Base-by-base conservation (phyloP, 1,139 yeast species). In the Hansenula anomala region DNA sequence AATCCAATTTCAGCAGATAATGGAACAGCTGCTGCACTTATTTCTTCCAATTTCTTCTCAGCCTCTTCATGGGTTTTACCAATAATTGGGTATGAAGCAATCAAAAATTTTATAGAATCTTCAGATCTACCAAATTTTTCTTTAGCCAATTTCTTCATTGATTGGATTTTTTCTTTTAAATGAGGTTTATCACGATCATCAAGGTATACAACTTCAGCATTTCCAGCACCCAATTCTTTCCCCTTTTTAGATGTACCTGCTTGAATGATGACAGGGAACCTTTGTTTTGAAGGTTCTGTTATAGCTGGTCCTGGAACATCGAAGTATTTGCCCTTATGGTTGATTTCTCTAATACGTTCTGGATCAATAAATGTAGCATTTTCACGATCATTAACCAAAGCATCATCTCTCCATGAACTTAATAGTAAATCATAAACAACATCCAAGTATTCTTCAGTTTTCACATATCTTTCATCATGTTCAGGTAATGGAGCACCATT, bases 241-340 rank as follows among this genome's bases (percentile, higher is more conserved):
- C 73, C 73, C 14, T 59, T 60, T 14, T 59, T 51, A 0, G 72
- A 67, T n/a, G 70, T 61, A 13, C 73, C 73, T 3, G 73, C 73
- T 48, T 67, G 73, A 33, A 67, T 54, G 32, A 67, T 55, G 4
- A 66, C 65, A 1, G 71, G 71, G n/a, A 66, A 46, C 47, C 69
- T 60, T 42, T 66, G 71, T n/a, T 64, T 64, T 13, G 67, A 58
- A 14, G 70, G 71, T 29, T 59, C 60, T 13, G 64, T 55, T 28
- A 66, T 59, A 34, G 44, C 50, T 4, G 69, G 69, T 0, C 25
- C 25, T 23, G 25, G 25, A 23, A 23, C 25, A 23, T 11, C 11
- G 13, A 23, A 23, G 13, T 23, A 56, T 37, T 60, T 58, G 3
- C 70, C 70, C 30, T 55, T 56, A 41, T 58, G 62, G 37, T 64